Conservation (phyloP, 345 rosid genomes). For the Salix purpurea region DNA sequence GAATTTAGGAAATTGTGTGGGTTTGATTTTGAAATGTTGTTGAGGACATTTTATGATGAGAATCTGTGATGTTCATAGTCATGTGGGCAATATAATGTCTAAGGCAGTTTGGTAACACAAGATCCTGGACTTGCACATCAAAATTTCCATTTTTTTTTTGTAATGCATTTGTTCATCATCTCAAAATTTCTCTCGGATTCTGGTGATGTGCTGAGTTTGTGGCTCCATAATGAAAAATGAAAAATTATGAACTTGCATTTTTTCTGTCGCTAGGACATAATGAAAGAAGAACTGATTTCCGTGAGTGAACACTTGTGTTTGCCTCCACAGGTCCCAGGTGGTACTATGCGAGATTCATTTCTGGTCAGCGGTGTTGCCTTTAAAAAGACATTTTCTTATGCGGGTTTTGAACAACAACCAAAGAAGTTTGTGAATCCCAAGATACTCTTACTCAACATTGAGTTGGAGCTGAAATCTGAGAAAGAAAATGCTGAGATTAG, state of each 20-base stretch:
- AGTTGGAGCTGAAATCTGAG: slow-evolving; percentile 94
- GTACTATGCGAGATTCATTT: slow-evolving; percentile 94
- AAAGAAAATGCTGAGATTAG: slow-evolving; percentile 99
- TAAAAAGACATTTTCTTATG: slow-evolving; percentile 98
- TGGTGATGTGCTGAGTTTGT: background rate
- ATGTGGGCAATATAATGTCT: background rate
- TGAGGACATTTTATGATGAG: background rate
- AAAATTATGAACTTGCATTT: background rate
- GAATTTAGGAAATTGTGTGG: background rate
- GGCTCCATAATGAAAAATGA: background rate
- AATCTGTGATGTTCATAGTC: background rate
- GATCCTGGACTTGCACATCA: background rate
- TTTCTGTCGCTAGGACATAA: background rate
- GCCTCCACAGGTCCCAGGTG: slow-evolving; percentile 79
- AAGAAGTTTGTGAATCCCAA: slow-evolving; percentile 83
- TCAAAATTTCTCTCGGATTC: background rate
- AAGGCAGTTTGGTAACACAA: background rate
- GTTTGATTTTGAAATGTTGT: background rate
- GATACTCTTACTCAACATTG: slow-evolving; percentile 80
- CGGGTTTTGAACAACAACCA: slow-evolving; percentile 99
- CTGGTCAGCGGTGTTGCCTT: slow-evolving; percentile 97
- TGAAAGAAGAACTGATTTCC: slow-evolving; percentile 8
- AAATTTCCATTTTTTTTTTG: too few relatives aligned
- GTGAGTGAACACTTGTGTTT: background rate
- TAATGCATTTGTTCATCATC: background rate